phyloP scores from a whole-genome alignment of 2,329 filamentous ascomycete species.

The Bipolaris oryzae region DNA sequence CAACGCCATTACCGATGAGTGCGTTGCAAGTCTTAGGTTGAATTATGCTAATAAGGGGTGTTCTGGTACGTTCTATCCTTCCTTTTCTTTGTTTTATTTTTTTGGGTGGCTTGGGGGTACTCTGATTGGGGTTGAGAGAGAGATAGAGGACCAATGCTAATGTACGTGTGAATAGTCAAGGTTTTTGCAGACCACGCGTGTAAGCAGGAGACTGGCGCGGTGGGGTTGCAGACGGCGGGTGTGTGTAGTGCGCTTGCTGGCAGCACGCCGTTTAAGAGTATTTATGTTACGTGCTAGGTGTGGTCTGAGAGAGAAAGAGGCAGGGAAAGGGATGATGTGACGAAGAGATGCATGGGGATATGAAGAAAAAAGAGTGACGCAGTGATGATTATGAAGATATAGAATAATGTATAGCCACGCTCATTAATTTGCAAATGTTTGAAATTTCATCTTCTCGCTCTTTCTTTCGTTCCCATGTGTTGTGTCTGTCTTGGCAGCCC shows the following conservation, averaged over 20 bases:
- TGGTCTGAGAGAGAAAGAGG: not conserved
- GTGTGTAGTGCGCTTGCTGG: not conserved
- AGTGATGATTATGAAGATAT: not conserved
- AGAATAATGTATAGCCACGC: not conserved
- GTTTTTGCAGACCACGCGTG: not conserved
- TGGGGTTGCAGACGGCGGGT: not conserved
- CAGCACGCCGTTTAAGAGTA: not conserved
- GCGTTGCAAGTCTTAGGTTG: constrained; percentile 15
- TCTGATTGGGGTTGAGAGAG: too few species aligned
- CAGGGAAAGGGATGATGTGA: not conserved
- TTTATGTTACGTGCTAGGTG: not conserved
- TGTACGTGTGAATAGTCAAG: not conserved
- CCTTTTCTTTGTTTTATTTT: too few species aligned
- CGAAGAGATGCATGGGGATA: not conserved
- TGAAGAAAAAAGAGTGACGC: not conserved
- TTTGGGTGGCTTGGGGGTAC: too few species aligned
- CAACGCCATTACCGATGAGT: constrained; percentile 17
- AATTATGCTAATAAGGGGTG: constrained; percentile 22
- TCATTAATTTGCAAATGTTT: not conserved
- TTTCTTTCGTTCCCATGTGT: too few species aligned
- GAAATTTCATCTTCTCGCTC: too few species aligned
- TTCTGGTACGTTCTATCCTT: constrained; percentile 8
- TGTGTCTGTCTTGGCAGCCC: too few species aligned
- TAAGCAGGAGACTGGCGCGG: not conserved
- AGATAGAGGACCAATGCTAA: too few species aligned